These are phyloP conservation scores for Dioszegia aurantiaca DNA, from an alignment of 768 basidiomycete species.

Conservation along the genomic window DNA sequence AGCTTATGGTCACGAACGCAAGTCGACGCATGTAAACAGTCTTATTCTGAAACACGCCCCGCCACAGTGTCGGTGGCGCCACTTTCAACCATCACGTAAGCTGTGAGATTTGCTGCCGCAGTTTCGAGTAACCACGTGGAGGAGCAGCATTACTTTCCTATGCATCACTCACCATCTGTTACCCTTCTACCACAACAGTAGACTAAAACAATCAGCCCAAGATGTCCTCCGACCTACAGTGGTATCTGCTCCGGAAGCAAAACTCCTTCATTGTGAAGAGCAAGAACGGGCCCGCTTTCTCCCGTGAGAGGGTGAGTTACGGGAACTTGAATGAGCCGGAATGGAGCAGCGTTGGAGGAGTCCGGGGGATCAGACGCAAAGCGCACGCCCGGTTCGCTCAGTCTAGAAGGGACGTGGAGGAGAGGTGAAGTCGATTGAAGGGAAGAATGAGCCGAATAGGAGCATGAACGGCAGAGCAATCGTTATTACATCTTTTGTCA, in stretches of 20 bases:
- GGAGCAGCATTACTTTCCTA: no score
- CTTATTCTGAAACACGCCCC: no score
- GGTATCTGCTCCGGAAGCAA: slow-evolving; percentile 77
- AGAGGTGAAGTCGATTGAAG: background rate
- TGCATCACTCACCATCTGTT: no score
- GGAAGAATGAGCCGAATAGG: background rate
- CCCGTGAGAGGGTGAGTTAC: slow-evolving; percentile 66
- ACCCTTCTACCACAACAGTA: no score
- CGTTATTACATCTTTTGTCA: background rate
- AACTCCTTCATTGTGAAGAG: slow-evolving; percentile 85
- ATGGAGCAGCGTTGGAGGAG: background rate
- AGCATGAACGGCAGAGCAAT: background rate
- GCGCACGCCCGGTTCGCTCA: no score
- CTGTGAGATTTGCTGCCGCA: no score
- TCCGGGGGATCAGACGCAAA: background rate
- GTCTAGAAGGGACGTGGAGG: background rate
- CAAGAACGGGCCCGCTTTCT: slow-evolving; percentile 72
- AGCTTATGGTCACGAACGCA: no score
- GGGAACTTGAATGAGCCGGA: background rate
- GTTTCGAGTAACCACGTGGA: no score
- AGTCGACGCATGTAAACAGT: no score
- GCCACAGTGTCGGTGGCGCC: no score
- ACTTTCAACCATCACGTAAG: no score
- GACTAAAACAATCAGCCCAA: slow-evolving; percentile 10
- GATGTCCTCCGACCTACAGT: slow-evolving; percentile 88